Conservation (phyloP, 257 asterid species). For the Euphrasia confusa region DNA sequence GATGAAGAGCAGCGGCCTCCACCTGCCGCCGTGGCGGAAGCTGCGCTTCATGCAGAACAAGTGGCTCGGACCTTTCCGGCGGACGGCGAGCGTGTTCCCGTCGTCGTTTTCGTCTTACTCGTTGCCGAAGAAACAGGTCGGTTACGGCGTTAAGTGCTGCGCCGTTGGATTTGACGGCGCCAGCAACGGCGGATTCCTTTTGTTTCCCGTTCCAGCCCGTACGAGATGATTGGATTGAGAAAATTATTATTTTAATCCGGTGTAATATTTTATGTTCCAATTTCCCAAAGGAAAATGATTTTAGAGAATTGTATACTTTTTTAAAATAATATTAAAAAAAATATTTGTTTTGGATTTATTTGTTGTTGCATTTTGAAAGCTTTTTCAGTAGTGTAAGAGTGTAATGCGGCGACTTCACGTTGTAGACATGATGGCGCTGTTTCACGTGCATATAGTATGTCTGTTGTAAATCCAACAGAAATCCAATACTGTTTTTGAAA, state of each 20-base stretch:
- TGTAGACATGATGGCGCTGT: slow-evolving; percentile 22
- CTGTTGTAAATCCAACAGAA: too few species aligned
- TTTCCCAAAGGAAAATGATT: too few species aligned
- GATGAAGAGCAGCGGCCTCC: slow-evolving; percentile 53
- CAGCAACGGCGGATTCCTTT: slow-evolving; percentile 32
- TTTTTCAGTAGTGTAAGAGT: too few species aligned
- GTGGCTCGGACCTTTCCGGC: slow-evolving; percentile 58
- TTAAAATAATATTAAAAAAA: background rate
- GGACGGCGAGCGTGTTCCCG: slow-evolving; percentile 45
- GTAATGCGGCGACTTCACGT: slow-evolving; percentile 29
- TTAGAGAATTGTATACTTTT: slow-evolving; percentile 4
- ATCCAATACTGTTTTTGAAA: too few species aligned
- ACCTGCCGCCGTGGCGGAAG: slow-evolving; percentile 82
- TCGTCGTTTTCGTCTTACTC: slow-evolving; percentile 22
- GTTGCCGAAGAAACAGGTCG: background rate
- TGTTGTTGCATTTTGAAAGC: background rate
- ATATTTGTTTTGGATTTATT: background rate
- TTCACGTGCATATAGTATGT: slow-evolving; percentile 9
- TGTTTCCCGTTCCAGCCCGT: slow-evolving; percentile 40
- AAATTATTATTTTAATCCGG: too few species aligned
- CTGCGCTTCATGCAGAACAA: slow-evolving; percentile 78
- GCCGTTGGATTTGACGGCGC: slow-evolving; percentile 53
- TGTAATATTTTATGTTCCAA: too few species aligned
- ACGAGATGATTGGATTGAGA: slow-evolving; percentile 37
- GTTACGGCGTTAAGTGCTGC: slow-evolving; percentile 43